Base-by-base conservation (phyloP, 2,329 filamentous ascomycete species). In the Lomentospora prolificans region DNA sequence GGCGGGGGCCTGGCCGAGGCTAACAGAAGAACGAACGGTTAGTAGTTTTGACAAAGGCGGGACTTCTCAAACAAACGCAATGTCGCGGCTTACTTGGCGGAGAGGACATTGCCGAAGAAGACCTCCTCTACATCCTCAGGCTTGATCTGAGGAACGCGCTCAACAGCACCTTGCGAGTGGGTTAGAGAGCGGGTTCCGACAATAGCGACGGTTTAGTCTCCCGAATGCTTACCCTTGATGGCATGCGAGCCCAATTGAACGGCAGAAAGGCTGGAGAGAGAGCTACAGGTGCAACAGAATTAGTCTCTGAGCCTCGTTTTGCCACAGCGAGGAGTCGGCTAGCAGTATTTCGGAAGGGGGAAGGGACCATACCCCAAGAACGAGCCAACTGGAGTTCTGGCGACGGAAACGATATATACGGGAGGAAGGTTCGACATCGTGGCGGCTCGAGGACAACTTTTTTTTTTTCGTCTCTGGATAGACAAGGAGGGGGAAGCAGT, bases 51-150 rank as follows among this genome's bases (percentile, higher is more conserved):
- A 53, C 53, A 53, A 17, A 7, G 30, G 54, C 55, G 52, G 31
- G 51, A n/a, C 41, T 10, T 48, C 24, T 27, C 14, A n/a, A 33
- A 9, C 33, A n/a, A 27, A 10, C 4, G 28, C 10, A 10, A 19
- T 39, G 10, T 22, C 1, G 4, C 39, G 17, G 67, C 79, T 65
- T 80, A 96, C 91, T 92, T 91, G 70, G 92, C 94, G 58, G 91
- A 95, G 66, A 99, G 82, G 63, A 99, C 94, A 78, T 99, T 99
- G 72, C 94, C 94, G 69, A 96, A 95, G 79, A 94, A 95, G 68
- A 99, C 90, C 72, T 99, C 94, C 69, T 99, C 85, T 57, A 99
- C 89, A 69, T 95, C 84, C 66, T 90, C 84, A 56, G 90, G 80
- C 75, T 95, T 91, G 75, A 99, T 84, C 66, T 86, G 81, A 56